phyloP scores from a whole-genome alignment of 768 basidiomycete genomes.

The Pholiota conissans region DNA sequence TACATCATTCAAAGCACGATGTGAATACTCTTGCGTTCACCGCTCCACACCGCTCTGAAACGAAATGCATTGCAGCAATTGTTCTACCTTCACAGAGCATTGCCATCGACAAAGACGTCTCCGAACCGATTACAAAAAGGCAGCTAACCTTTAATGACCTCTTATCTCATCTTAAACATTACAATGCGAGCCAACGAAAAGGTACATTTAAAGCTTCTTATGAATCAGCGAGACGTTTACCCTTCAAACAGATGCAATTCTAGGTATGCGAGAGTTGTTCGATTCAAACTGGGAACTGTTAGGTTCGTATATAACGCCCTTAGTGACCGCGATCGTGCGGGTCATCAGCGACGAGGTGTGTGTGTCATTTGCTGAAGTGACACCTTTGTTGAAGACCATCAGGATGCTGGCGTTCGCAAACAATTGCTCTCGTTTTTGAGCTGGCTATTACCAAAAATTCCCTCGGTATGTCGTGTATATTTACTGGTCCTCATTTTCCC shows the following conservation, averaged over 20 bases:
- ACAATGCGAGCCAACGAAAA: slow-evolving; percentile 74
- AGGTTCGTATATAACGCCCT: slow-evolving; percentile 46
- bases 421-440: slow-evolving; percentile 62
- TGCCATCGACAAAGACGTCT: slow-evolving; percentile 49
- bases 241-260: slow-evolving; percentile 58
- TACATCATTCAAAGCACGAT: slow-evolving; percentile 93
- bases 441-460: slow-evolving; percentile 71
- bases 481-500: background rate
- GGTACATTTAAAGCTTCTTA: slow-evolving; percentile 38
- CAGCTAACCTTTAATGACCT: slow-evolving; percentile 79
- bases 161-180: slow-evolving; percentile 77
- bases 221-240: background rate
- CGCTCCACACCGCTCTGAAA: slow-evolving; percentile 9
- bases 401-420: slow-evolving; percentile 85
- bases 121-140: slow-evolving; percentile 71
- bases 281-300: slow-evolving; percentile 59
- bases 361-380: slow-evolving; percentile 1
- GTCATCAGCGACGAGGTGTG: slow-evolving; percentile 82
- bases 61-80: slow-evolving; percentile 63
- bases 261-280: slow-evolving; percentile 72
- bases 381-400: slow-evolving; percentile 10
- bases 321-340: slow-evolving; percentile 65
- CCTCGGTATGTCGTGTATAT: slow-evolving; percentile 41
- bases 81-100: slow-evolving; percentile 87
- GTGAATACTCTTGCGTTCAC: slow-evolving; percentile 46